Conservation (phyloP, 169 alveolate species). For the Plasmodium yoelii region DNA sequence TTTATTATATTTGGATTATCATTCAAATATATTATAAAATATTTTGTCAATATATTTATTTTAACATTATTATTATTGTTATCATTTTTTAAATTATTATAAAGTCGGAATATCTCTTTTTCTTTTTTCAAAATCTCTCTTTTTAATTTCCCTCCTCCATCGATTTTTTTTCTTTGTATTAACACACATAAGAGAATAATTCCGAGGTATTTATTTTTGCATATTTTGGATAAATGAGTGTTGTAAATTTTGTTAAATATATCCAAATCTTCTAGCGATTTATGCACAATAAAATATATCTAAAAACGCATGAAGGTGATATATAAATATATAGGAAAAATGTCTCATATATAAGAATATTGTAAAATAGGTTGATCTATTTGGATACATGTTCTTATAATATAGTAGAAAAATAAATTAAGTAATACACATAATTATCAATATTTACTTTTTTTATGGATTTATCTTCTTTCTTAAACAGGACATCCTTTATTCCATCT, state of each 20-base stretch:
- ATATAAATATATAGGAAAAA: neutral
- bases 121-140: slow-evolving; percentile 44
- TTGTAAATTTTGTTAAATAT: slow-evolving; percentile 30
- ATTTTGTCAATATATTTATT: slow-evolving; percentile 17
- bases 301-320: neutral
- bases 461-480: slow-evolving; percentile 37
- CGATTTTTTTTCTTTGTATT: slow-evolving; percentile 58
- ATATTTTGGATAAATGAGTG: slow-evolving; percentile 13
- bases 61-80: neutral
- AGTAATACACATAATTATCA: neutral
- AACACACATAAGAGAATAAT: slow-evolving; percentile 46
- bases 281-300: slow-evolving; percentile 30
- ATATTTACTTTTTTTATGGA: slow-evolving; percentile 43
- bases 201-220: slow-evolving; percentile 62
- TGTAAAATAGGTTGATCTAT: neutral
- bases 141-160: slow-evolving; percentile 71
- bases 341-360: neutral
- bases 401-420: neutral
- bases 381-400: neutral
- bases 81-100: slow-evolving; percentile 1
- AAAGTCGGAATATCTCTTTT: slow-evolving; percentile 22
- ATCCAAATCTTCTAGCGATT: slow-evolving; percentile 41
- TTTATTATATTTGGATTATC: neutral
- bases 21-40: slow-evolving; percentile 48
- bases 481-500: slow-evolving; percentile 41